Evolutionary conservation across 257 asterid species (phyloP), one percentile per base, ranked within the genome.

Genomic region (Cruciata laevipes): DNA sequence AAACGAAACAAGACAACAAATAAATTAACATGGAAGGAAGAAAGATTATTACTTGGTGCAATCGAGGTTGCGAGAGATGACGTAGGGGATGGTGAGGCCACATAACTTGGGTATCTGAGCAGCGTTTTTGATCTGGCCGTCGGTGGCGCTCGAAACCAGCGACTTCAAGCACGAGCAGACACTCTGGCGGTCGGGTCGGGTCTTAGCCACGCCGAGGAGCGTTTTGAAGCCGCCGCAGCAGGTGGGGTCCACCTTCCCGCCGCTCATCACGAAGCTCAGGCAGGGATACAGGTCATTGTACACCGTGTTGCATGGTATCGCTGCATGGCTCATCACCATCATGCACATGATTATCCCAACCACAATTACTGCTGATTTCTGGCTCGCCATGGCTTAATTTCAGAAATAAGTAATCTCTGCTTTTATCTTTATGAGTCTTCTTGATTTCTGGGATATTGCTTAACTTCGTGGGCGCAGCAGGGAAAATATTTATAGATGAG

Each of bases 211-310:
- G 33, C 23, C 51, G 16, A 69, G 20, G 11, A 69, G 32, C 9
- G 73, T 44, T 24, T 69, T 60, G 55, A 69, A 25, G 4, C 73
- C 73, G 6, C 51, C 20, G 49, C 73, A 69, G 13, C 73, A 69
- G 12, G 21, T n/a, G 4, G 73, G 49, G 3, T 61, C 44, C 9
- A 61, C 60, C 23, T 47, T 38, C 27, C 73, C 73, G 30, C 73
- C 73, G 13, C 16, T 24, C 44, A 30, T 60, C 21, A 69, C 42
- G 52, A 24, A 69, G 13, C 66, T 30, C 14, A 69, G 49, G 49
- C 73, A 69, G 6, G 73, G 67, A 21, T 23, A 37, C 14, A 69
- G 73, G 12, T 69, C 59, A 6, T 2, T 69, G 32, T 61, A 61
- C 65, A 62, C 66, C 0, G 66, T 62, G 51, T 62, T n/a, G 23